Evolutionary conservation across 1,284 basidiomycete genomes (phyloP).

Genomic region (Porogramme epimiltina): DNA sequence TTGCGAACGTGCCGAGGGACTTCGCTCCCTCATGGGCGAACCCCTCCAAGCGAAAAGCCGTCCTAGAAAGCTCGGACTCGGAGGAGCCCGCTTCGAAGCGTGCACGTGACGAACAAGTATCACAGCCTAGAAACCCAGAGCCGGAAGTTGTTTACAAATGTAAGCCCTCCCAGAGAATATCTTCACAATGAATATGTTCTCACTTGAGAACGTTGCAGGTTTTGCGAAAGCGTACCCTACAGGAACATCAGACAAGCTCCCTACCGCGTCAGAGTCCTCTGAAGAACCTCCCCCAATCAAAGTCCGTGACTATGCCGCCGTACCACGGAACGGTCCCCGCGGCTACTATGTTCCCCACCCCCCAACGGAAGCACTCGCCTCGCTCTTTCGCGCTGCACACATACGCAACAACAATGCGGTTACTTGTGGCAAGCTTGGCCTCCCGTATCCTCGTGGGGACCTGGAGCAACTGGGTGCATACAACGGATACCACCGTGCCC

Average conservation of each 20-base stretch:
- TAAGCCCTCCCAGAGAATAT: no score
- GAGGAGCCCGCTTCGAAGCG: no score
- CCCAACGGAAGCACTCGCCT: conserved; percentile 21
- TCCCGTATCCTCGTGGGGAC: conserved; percentile 20
- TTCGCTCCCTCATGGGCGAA: no score
- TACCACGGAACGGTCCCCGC: conserved; percentile 22
- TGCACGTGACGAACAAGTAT: no score
- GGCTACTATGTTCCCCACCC: conserved; percentile 29
- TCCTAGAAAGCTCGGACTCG: no score
- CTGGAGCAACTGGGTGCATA: no score
- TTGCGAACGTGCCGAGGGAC: no score
- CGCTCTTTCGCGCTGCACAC: conserved; percentile 17
- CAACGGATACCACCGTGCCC: conserved; percentile 11
- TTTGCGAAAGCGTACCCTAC: conserved; percentile 3
- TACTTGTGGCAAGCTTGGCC: conserved; percentile 12
- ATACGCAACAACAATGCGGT: conserved; percentile 24
- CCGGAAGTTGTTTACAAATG: no score
- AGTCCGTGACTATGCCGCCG: conserved; percentile 29
- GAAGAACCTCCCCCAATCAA: conserved; percentile 18
- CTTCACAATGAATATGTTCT: no score
- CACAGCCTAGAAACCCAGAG: no score
- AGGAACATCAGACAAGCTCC: conserved; percentile 7
- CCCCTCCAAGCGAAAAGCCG: no score
- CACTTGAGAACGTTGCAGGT: no score
- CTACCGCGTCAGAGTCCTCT: background rate